Base-by-base conservation (phyloP, 495 filamentous ascomycete species). In the Cercophora newfieldiana region DNA sequence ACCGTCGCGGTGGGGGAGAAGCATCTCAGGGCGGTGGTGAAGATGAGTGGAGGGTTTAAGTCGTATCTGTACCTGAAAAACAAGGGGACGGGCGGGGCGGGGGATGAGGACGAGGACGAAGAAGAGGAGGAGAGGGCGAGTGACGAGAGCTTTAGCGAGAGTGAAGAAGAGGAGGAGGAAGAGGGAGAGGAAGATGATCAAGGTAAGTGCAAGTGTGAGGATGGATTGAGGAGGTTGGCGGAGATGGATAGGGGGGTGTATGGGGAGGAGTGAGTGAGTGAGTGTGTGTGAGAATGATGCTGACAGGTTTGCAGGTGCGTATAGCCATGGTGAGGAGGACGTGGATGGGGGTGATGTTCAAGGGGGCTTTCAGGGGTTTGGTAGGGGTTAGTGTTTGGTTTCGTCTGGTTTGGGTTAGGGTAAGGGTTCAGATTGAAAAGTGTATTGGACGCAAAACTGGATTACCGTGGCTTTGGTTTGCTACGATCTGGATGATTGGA, bases 41-140 rank as follows among this genome's bases (percentile, higher is more conserved):
- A 71, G 68, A 76, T 81, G 79, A 79, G 75, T 63, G 60, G 67
- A 14, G 74, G 77, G n/a, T 81, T 81, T 63, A 79, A 75, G 73
- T 69, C 72, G 53, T 77, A 69, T 57, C 37, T 76, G 59, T 62
- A 44, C 10, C 37, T 48, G 21, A 61, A 31, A 25, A 51, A 49
- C n/a, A 61, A 61, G 24, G 30, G 47, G 25, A 33, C 37, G 21
- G 24, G 24, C 6, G 33, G 21, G 1, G 31, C 16, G 65, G 70
- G 62, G 0, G 59, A 51, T 30, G 70, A 64, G 0, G 63, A 68
- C n/a, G 50, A 26, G 21, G 50, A 53, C 16, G 50, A 53, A n/a
- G n/a, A 7, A 22, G 6, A 53, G 14, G n/a, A 58, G 16, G 55
- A 14, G 55, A 19, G 14, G 54, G n/a, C 25, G 54, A 6, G 54